Conservation (phyloP, 75 land plant species). For the Ceratopteris richardii region DNA sequence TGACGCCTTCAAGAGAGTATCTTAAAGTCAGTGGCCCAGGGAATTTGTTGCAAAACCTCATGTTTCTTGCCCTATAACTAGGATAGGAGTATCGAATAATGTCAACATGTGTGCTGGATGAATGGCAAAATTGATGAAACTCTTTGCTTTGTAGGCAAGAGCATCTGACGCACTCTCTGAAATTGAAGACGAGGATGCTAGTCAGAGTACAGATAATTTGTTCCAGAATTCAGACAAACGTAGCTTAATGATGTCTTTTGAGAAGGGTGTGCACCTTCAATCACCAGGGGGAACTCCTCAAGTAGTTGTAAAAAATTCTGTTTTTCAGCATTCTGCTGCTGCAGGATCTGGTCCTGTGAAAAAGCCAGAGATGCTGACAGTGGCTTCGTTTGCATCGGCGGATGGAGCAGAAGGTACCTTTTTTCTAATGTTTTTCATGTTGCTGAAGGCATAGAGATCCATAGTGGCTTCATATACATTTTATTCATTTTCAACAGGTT, state of each 20-base stretch:
- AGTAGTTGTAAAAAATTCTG: not conserved
- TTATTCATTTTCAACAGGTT: not conserved
- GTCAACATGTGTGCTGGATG: too few species aligned
- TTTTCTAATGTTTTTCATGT: not conserved
- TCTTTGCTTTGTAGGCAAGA: constrained; percentile 29
- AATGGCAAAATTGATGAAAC: too few species aligned
- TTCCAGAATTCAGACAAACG: constrained; percentile 48
- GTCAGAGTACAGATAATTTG: constrained; percentile 58
- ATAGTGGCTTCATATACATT: not conserved
- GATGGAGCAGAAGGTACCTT: not conserved
- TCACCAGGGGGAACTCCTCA: constrained; percentile 40
- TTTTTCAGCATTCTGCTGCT: not conserved
- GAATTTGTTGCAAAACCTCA: too few species aligned
- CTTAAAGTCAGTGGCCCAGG: too few species aligned
- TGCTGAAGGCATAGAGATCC: too few species aligned
- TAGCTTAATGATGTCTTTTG: constrained; percentile 32
- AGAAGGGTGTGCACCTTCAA: constrained; percentile 42
- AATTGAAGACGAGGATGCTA: constrained; percentile 62
- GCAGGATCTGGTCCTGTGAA: constrained; percentile 10
- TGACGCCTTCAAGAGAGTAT: too few species aligned
- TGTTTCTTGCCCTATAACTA: too few species aligned
- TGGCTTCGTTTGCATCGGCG: not conserved
- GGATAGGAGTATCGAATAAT: too few species aligned
- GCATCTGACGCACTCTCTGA: constrained; percentile 48
- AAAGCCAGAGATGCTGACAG: constrained; percentile 13